Conservation (phyloP, 495 filamentous ascomycete species). For the Annulohypoxylon bovei region DNA sequence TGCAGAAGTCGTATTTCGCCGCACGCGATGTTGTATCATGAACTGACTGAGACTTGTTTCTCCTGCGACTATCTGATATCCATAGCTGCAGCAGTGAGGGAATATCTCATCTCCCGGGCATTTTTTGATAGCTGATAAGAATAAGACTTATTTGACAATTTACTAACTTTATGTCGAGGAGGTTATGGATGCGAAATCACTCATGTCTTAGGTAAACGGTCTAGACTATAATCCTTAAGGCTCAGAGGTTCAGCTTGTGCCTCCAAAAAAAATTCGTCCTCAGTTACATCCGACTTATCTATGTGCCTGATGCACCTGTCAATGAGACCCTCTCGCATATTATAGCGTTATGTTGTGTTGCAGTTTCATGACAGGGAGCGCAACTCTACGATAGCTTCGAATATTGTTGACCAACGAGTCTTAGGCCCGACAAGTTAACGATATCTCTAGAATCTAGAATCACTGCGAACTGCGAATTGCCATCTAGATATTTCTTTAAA, state of each 20-base stretch:
- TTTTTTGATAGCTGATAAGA: not conserved
- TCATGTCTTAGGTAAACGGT: conserved; percentile 27
- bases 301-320: conserved; percentile 1
- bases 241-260: conserved; percentile 5
- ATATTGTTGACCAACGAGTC: not conserved
- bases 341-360: conserved; percentile 8
- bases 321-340: conserved; percentile 1
- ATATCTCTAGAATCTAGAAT: not conserved
- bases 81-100: conserved; percentile 3
- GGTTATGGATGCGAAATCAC: conserved; percentile 5
- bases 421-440: not conserved
- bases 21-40: not conserved
- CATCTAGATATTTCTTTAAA: not conserved
- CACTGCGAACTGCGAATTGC: not conserved
- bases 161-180: not conserved
- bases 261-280: conserved; percentile 6
- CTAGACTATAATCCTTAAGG: conserved; percentile 21
- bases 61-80: not conserved
- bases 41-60: not conserved
- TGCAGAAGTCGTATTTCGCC: not conserved
- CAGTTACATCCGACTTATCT: conserved; percentile 29
- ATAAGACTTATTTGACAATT: not conserved
- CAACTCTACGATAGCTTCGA: conserved; percentile 6
- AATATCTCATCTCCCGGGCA: not conserved
- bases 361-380: conserved; percentile 7